Evolutionary conservation across 768 basidiomycete species (phyloP), one percentile per base, ranked within the genome.

Genomic region (Tulasnella sp.): DNA sequence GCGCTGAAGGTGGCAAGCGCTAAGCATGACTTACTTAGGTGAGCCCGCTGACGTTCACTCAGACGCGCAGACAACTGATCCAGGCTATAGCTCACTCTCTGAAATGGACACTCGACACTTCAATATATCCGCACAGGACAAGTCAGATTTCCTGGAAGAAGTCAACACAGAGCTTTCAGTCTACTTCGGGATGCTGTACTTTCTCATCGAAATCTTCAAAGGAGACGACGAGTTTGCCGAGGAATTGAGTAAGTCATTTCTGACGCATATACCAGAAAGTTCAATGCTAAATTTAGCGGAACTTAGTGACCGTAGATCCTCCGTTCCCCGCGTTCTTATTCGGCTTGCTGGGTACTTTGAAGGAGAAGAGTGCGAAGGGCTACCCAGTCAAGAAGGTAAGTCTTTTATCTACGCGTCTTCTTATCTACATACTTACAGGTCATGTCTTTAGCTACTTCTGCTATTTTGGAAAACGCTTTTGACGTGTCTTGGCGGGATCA

Each of bases 361-460:
- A 90, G 65, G 95, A 98, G 70, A 91, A 92, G 73, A 88, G 86
- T 68, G 87, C 91, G 1, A 93, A 89, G 68, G 90, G 90, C 4
- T 99, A 96, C 72, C 96, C 96, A 0, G 88, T 96, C 66, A 99
- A 98, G 74, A 97, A 97, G 80, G 93, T 88, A 54, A 21, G 34
- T 38, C 5, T 38, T 38, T 5, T 38, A 70, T 26, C 19, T 24
- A 17, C n/a, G n/a, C 50, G 27, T 43, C 50, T 56, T 56, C 38
- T 49, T 62, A 26, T 61, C 41, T 15, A 55, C 23, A 30, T 50
- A 56, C 58, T 51, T 27, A n/a, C 26, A 5, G 13, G 30, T 45
- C 23, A 51, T 17, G 30, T 34, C 30, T 8, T 49, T 67, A 96
- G 94, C 81, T 97, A 2, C 79, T 99, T 11, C 80, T 98, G 15